These are phyloP conservation scores for Neospermospora avenae DNA, from an alignment of 2,329 filamentous ascomycete genomes.

Conservation along the genomic window DNA sequence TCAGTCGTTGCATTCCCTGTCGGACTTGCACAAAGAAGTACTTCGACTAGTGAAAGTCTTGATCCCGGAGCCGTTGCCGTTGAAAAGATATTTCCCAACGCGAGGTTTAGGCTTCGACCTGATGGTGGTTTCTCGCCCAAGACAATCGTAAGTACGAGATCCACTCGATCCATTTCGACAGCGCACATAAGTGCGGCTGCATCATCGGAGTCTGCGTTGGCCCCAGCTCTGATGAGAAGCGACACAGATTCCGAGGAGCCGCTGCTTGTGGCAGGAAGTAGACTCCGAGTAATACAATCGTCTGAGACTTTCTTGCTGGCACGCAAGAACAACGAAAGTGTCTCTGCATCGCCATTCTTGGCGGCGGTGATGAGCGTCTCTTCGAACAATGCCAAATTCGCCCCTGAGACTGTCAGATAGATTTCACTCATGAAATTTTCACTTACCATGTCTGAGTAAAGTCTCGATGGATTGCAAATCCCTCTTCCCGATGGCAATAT, in stretches of 20 bases:
- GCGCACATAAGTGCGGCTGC: conserved; percentile 52
- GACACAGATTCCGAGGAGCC: conserved; percentile 4
- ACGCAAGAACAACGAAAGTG: conserved; percentile 16
- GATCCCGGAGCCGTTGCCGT: conserved; percentile 39
- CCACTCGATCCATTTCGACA: conserved; percentile 46
- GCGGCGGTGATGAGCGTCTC: conserved; percentile 5
- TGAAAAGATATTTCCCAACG: conserved; percentile 47
- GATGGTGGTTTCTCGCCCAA: conserved; percentile 51
- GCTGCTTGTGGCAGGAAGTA: conserved; percentile 11
- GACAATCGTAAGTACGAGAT: conserved; percentile 53
- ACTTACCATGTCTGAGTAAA: conserved; percentile 21
- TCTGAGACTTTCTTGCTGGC: conserved; percentile 12
- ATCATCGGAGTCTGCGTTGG: conserved; percentile 50
- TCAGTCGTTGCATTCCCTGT: conserved; percentile 41
- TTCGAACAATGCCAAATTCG: conserved; percentile 11
- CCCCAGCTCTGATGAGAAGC: conserved; percentile 29
- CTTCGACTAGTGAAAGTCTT: conserved; percentile 51
- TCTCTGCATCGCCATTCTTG: conserved; percentile 11
- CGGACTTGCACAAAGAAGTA: conserved; percentile 57
- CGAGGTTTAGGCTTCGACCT: conserved; percentile 46
- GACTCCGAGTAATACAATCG: conserved; percentile 11
- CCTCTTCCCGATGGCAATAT: conserved; percentile 14
- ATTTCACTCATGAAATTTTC: too few species aligned
- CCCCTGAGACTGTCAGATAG: conserved; percentile 7
- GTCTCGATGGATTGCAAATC: conserved; percentile 8